Conservation (phyloP, 2,329 filamentous ascomycete genomes). For the Botrytis galanthina region DNA sequence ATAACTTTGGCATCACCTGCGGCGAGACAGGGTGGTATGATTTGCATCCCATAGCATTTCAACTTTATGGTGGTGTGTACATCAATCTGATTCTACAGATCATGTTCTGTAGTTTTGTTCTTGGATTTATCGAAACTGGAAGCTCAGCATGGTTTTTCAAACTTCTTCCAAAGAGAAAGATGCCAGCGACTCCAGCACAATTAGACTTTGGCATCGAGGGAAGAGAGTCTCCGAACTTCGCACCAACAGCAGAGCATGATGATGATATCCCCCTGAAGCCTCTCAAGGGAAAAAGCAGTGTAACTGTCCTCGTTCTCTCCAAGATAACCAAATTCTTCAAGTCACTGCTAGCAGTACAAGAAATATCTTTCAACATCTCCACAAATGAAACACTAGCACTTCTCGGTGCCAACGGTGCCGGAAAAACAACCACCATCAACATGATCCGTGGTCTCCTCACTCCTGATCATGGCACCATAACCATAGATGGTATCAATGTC, state of each 20-base stretch:
- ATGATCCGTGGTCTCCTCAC: conserved; percentile 62
- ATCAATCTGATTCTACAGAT: conserved; percentile 34
- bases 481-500: conserved; percentile 59
- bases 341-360: conserved; percentile 50
- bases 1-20: conserved; percentile 32
- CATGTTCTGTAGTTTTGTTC: neutral
- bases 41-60: conserved; percentile 26
- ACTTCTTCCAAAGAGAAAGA: neutral
- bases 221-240: neutral
- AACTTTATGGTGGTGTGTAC: conserved; percentile 33
- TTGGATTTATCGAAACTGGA: neutral
- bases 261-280: neutral
- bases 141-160: neutral
- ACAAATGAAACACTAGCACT: conserved; percentile 62
- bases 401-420: conserved; percentile 64
- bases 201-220: neutral
- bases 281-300: neutral
- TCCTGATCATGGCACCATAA: conserved; percentile 57
- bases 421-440: conserved; percentile 64
- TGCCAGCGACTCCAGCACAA: neutral
- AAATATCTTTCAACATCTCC: conserved; percentile 62
- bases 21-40: conserved; percentile 27
- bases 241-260: neutral
- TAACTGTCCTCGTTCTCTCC: neutral
- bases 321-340: neutral